Percentiles rank a stretch among this genome's conserved stretches.
Evolutionary conservation across 2,329 filamentous ascomycete genomes (phyloP).

Genomic region (Sporothrix globosa): DNA sequence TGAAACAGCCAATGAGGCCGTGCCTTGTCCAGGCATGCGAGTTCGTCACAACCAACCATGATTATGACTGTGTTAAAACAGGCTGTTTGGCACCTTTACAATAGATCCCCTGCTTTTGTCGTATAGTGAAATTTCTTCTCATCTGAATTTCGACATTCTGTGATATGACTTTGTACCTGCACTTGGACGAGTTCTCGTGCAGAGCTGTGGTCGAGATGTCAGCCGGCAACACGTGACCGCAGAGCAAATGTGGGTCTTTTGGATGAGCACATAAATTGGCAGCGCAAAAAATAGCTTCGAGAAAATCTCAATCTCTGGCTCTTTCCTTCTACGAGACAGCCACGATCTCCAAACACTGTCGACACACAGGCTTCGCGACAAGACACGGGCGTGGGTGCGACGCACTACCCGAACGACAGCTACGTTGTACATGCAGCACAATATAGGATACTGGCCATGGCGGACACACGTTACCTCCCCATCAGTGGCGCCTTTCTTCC

Average conservation of each 20-base stretch:
- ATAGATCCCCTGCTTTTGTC: too few relatives aligned
- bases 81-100: too few relatives aligned
- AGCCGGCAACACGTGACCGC: not conserved
- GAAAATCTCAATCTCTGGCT: conserved; percentile 22
- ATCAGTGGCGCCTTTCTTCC: not conserved
- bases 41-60: not conserved
- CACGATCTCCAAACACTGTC: not conserved
- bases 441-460: not conserved
- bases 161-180: too few relatives aligned
- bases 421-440: not conserved
- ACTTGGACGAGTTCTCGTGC: not conserved
- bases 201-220: not conserved
- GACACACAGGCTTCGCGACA: not conserved
- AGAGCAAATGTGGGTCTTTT: not conserved
- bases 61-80: not conserved
- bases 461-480: not conserved
- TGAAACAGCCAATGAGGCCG: not conserved
- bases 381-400: not conserved
- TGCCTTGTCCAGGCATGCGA: not conserved
- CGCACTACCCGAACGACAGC: not conserved
- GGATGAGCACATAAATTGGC: conserved; percentile 27
- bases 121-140: too few relatives aligned
- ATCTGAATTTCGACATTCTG: not conserved
- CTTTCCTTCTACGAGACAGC: not conserved
- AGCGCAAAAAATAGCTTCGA: conserved; percentile 12